phyloP scores from a whole-genome alignment of 257 asterid species.

The Prunella vulgaris region DNA sequence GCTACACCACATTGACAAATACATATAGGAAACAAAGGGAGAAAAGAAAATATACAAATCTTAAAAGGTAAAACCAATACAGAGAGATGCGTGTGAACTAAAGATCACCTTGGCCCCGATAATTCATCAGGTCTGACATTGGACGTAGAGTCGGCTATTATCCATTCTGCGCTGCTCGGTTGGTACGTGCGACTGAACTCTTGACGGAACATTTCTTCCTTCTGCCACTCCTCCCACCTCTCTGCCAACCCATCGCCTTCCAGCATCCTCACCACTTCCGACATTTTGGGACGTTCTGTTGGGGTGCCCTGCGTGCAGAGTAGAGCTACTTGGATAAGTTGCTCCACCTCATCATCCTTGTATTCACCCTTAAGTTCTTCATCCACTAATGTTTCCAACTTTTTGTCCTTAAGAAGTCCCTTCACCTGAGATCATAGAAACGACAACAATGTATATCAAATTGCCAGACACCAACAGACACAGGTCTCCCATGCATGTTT shows the following conservation, averaged over 20 bases:
- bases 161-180: conserved; percentile 49
- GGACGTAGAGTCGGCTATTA: conserved; percentile 57
- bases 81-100: no score
- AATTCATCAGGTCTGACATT: conserved; percentile 73
- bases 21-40: not conserved
- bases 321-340: conserved; percentile 81
- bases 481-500: not conserved
- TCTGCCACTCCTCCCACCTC: conserved; percentile 98
- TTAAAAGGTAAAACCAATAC: not conserved
- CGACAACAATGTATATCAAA: not conserved
- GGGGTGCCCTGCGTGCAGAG: conserved; percentile 79
- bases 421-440: conserved; percentile 50
- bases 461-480: not conserved
- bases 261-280: conserved; percentile 86
- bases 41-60: conserved; percentile 24
- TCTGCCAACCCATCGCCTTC: conserved; percentile 95
- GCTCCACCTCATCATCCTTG: conserved; percentile 76
- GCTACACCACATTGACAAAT: not conserved
- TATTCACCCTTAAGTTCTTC: conserved; percentile 66
- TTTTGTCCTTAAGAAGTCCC: conserved; percentile 77
- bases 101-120: conserved; percentile 79
- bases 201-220: conserved; percentile 76
- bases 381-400: conserved; percentile 68
- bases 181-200: conserved; percentile 42
- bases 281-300: conserved; percentile 86